phyloP scores from a whole-genome alignment of 1,139 yeast genomes.

The Maudiozyma humilis region DNA sequence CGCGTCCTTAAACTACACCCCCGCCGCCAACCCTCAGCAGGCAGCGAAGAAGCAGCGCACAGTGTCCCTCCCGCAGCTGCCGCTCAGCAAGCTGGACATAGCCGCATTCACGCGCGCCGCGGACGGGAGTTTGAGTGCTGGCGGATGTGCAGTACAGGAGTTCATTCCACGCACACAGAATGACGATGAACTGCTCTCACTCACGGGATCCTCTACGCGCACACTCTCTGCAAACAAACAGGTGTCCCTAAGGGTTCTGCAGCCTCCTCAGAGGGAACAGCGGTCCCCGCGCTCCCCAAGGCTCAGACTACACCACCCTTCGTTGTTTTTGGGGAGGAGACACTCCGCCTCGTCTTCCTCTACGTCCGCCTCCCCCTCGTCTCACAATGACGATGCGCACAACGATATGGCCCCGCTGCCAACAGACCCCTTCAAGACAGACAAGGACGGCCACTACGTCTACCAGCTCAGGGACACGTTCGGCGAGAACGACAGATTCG shows the following conservation, averaged over 20 bases:
- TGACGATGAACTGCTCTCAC: slow-evolving; percentile 27
- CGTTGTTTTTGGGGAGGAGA: background rate
- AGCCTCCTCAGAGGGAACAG: background rate
- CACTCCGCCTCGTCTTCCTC: too few species aligned
- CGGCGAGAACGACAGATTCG: slow-evolving; percentile 55
- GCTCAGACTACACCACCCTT: background rate
- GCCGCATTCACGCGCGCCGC: background rate
- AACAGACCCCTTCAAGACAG: slow-evolving; percentile 37
- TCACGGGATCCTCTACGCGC: slow-evolving; percentile 28
- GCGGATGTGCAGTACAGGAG: background rate
- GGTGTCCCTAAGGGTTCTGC: slow-evolving; percentile 20
- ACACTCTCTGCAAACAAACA: slow-evolving; percentile 28
- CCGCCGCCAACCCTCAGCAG: background rate
- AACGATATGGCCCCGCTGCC: too few species aligned
- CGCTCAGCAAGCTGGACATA: slow-evolving; percentile 32
- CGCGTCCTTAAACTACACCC: slow-evolving; percentile 8
- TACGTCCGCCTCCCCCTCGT: background rate
- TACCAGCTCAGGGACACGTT: slow-evolving; percentile 52
- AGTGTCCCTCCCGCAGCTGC: slow-evolving; percentile 63
- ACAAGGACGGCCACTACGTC: slow-evolving; percentile 78
- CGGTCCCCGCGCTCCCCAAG: too few species aligned
- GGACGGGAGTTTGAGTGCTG: background rate
- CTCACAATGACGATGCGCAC: too few species aligned
- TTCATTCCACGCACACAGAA: slow-evolving; percentile 20
- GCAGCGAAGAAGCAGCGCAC: slow-evolving; percentile 47